These are phyloP conservation scores for Pelargonium citronellum DNA, from an alignment of 441 rosid species.

Conservation along the genomic window DNA sequence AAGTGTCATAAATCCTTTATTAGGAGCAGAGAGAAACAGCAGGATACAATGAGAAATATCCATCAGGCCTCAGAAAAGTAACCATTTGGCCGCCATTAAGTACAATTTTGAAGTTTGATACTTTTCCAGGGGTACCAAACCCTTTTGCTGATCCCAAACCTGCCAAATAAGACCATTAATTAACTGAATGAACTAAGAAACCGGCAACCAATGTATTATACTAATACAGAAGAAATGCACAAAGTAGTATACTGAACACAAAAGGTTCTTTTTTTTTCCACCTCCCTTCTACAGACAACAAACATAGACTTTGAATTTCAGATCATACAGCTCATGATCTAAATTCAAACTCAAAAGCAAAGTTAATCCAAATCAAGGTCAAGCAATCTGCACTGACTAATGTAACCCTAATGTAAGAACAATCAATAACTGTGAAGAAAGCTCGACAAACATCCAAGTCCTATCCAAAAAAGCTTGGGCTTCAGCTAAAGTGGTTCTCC, in stretches of 20 bases:
- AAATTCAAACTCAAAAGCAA: not conserved
- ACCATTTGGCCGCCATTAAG: slow-evolving; percentile 76
- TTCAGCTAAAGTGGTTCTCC: no score
- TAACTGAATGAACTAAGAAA: slow-evolving; percentile 15
- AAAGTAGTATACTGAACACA: slow-evolving; percentile 9
- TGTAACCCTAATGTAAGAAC: not conserved
- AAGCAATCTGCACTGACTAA: not conserved
- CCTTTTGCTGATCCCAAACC: slow-evolving; percentile 42
- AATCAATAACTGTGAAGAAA: not conserved
- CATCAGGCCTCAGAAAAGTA: slow-evolving; percentile 87
- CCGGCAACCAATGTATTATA: not conserved
- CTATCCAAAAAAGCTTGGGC: not conserved
- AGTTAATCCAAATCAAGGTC: not conserved
- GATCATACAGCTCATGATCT: not conserved
- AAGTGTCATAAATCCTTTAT: slow-evolving; percentile 9
- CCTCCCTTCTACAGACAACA: not conserved
- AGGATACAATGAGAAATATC: slow-evolving; percentile 95
- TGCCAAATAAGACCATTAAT: slow-evolving; percentile 30
- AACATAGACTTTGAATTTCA: slow-evolving; percentile 10
- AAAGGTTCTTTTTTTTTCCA: not conserved
- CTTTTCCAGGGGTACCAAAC: slow-evolving; percentile 55
- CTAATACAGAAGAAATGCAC: slow-evolving; percentile 1
- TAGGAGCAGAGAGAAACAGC: slow-evolving; percentile 9
- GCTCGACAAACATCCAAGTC: slow-evolving; percentile 1
- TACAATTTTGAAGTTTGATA: slow-evolving; percentile 65